These are phyloP conservation scores for Sporisorium scitamineum DNA, from an alignment of 1,284 basidiomycete genomes.

Conservation along the genomic window DNA sequence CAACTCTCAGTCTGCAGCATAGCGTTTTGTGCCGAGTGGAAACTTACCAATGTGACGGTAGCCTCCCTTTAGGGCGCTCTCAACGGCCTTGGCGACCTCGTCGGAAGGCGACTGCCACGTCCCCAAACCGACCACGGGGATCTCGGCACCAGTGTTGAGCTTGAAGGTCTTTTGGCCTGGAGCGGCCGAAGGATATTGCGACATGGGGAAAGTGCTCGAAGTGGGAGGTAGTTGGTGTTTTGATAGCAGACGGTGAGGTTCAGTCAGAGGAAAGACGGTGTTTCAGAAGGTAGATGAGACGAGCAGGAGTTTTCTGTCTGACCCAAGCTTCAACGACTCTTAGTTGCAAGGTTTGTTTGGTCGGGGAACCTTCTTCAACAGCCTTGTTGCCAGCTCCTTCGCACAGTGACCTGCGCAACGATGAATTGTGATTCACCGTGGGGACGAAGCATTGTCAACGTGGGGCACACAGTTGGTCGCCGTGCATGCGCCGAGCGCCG, in stretches of 20 bases:
- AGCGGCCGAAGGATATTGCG: slow-evolving; percentile 46
- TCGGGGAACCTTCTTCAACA: neutral
- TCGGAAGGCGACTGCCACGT: slow-evolving; percentile 56
- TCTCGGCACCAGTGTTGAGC: slow-evolving; percentile 68
- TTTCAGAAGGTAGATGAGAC: neutral
- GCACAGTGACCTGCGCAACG: neutral
- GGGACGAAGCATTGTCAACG: neutral
- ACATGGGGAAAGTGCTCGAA: slow-evolving; percentile 14
- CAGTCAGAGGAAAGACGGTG: neutral
- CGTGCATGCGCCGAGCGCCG: neutral
- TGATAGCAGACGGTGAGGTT: neutral
- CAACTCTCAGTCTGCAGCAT: no score
- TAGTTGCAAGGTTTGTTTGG: neutral
- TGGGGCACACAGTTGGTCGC: slow-evolving; percentile 2
- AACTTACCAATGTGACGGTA: slow-evolving; percentile 29
- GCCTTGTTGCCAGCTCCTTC: neutral
- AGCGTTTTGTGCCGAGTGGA: no score
- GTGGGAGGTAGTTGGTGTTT: no score
- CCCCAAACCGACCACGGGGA: slow-evolving; percentile 62
- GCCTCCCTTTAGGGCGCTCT: slow-evolving; percentile 53
- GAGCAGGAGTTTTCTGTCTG: neutral
- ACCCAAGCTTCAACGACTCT: no score
- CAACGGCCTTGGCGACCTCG: slow-evolving; percentile 73
- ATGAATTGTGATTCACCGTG: no score
- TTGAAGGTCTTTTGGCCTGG: slow-evolving; percentile 59